Evolutionary conservation across 805 yeast genomes (phyloP), one percentile per base, ranked within the genome.

Genomic region (Scheffersomyces stipitis): DNA sequence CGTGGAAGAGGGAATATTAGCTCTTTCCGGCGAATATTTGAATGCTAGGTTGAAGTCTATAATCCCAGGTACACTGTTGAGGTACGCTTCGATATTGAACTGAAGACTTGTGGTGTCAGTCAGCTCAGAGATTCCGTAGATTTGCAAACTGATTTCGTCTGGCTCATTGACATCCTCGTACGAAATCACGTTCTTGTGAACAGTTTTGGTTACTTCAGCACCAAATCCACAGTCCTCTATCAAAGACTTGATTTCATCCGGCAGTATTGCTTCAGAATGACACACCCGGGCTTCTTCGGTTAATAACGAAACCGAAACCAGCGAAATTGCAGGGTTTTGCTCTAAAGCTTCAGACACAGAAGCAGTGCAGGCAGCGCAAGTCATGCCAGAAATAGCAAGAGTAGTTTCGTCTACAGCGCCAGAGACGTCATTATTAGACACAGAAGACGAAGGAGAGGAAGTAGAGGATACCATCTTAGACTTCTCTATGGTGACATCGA

Each of bases 301-400:
- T 7, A 69, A 49, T 23, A 63, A 48, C 5, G 71, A 64, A 4
- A 69, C 62, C 9, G 58, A 48, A 2, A 51, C 71, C 6, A 40
- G 26, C 0, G 28, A 15, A 4, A 66, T 56, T 0, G 66, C 67
- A 4, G 48, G 42, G 4, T 52, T 30, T 4, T 32, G 34, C 14
- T 54, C 48, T 14, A 69, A 41, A 3, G 64, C 58, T 20, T 58
- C 57, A 1, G 66, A 62, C 23, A 69, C 56, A n/a, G 69, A 52
- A 1, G 68, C 68, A n/a, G 65, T 49, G 41, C 73, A 68, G 3
- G 73, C 62, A 14, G 69, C 71, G 44, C 73, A 68, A 4, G 73
- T 68, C 70, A 63, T 64, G 1, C 68, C 68, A 5, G 33, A 15
- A 6, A 45, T 31, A 4, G 41, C 32, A 12, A 45, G 30, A 4